Conservation (phyloP, 768 basidiomycete genomes). For the Fomitopsis serialis region DNA sequence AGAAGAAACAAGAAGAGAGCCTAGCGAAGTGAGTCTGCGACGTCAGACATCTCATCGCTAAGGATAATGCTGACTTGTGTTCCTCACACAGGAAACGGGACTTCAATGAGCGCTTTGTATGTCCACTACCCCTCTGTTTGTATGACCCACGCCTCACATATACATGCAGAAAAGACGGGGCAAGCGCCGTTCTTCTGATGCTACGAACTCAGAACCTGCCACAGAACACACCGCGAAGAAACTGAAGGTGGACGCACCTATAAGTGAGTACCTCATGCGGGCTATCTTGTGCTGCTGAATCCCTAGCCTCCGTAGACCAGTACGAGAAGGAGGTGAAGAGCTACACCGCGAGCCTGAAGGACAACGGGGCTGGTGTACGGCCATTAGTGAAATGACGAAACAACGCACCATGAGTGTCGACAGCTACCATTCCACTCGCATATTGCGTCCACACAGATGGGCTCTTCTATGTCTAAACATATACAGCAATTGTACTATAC, state of each 20-base stretch:
- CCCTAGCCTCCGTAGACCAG: slow-evolving; percentile 21
- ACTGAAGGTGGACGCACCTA: slow-evolving; percentile 25
- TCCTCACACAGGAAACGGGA: slow-evolving; percentile 43
- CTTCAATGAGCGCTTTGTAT: slow-evolving; percentile 59
- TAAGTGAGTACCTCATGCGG: slow-evolving; percentile 25
- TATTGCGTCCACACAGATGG: no score
- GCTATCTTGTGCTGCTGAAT: background rate
- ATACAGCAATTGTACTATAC: background rate
- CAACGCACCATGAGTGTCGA: no score
- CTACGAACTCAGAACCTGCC: slow-evolving; percentile 26
- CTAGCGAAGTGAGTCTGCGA: slow-evolving; percentile 37
- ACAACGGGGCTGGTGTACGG: slow-evolving; percentile 36
- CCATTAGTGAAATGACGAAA: slow-evolving; percentile 36
- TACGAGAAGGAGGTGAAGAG: slow-evolving; percentile 38
- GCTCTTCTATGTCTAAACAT: background rate
- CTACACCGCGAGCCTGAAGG: slow-evolving; percentile 37
- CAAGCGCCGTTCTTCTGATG: slow-evolving; percentile 47
- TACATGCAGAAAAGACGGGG: slow-evolving; percentile 46
- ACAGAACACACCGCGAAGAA: slow-evolving; percentile 38
- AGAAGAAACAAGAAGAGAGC: slow-evolving; percentile 46
- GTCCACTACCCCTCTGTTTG: slow-evolving; percentile 18
- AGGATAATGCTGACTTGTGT: background rate
- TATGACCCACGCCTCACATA: background rate
- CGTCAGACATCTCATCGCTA: background rate
- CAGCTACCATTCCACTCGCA: no score